Conservation (phyloP, 192 early-diverging fungal genomes). For the Coemansia sp. region DNA sequence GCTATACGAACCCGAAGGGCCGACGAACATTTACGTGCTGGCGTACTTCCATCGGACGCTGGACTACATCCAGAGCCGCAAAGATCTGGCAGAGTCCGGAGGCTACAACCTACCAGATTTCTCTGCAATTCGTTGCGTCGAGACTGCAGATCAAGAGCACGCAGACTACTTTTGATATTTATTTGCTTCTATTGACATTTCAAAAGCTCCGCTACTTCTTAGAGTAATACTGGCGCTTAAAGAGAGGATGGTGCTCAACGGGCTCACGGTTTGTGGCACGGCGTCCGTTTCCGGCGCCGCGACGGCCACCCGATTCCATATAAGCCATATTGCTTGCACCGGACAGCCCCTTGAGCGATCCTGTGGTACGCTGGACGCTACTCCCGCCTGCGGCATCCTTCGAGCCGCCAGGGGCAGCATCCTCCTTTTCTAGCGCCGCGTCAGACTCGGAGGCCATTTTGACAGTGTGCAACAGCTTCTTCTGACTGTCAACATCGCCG, state of each 20-base stretch:
- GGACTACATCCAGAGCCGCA: constrained; percentile 60
- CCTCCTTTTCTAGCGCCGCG: constrained; percentile 60
- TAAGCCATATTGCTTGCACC: constrained; percentile 96
- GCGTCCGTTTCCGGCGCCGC: constrained; percentile 30
- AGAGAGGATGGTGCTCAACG: constrained; percentile 63
- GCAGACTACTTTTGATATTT: constrained; percentile 6
- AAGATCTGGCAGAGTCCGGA: constrained; percentile 44
- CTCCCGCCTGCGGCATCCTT: constrained; percentile 17
- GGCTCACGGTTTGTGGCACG: constrained; percentile 41
- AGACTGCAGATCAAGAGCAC: constrained; percentile 14
- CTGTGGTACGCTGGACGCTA: constrained; percentile 56
- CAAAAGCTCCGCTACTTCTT: constrained; percentile 28
- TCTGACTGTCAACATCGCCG: constrained; percentile 66
- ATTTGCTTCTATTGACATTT: not conserved
- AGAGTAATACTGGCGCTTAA: constrained; percentile 64
- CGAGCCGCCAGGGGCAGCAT: constrained; percentile 49
- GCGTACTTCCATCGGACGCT: constrained; percentile 71
- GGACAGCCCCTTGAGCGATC: constrained; percentile 77
- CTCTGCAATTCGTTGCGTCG: constrained; percentile 51
- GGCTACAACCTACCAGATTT: constrained; percentile 46
- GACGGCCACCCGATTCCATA: constrained; percentile 61
- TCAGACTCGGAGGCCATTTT: constrained; percentile 68
- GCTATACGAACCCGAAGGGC: constrained; percentile 60
- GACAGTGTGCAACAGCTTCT: constrained; percentile 83
- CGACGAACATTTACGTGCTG: constrained; percentile 65